A percentile compares a stretch with the other conserved stretches of the same genome.
Evolutionary conservation across 208 protist species (phyloP).

Genomic region (Porcisia hertigi): DNA sequence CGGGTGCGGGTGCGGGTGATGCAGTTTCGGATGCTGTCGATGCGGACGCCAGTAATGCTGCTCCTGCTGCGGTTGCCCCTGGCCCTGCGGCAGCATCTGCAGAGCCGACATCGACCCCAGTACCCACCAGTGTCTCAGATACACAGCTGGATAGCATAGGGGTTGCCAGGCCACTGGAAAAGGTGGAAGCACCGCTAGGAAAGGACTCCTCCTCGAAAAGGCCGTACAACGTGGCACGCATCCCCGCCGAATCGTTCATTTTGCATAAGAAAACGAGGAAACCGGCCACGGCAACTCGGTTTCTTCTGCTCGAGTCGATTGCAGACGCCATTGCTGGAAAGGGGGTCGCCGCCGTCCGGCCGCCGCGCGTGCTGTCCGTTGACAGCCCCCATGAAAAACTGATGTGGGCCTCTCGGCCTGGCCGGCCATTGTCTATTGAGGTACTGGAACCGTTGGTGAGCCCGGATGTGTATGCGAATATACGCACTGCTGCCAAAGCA

Average conservation of each 20-base stretch:
- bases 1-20: too few species aligned
- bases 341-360: neutral
- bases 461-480: neutral
- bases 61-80: neutral
- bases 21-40: too few species aligned
- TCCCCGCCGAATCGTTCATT: neutral
- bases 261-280: neutral
- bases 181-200: neutral
- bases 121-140: neutral
- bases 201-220: neutral
- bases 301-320: neutral
- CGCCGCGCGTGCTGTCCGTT: slow-evolving; percentile 23
- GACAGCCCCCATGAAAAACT: slow-evolving; percentile 23
- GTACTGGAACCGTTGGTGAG: slow-evolving; percentile 20
- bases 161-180: neutral
- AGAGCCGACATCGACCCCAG: neutral
- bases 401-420: slow-evolving; percentile 24
- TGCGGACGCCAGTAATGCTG: neutral
- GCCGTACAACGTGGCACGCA: neutral
- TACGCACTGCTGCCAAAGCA: slow-evolving; percentile 7
- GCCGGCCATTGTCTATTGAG: slow-evolving; percentile 16
- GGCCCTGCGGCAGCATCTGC: neutral
- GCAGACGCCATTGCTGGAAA: neutral
- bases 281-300: neutral
- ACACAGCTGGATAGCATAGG: too few species aligned